Conservation (phyloP, 2,329 filamentous ascomycete species). For the Fusarium devonianum region DNA sequence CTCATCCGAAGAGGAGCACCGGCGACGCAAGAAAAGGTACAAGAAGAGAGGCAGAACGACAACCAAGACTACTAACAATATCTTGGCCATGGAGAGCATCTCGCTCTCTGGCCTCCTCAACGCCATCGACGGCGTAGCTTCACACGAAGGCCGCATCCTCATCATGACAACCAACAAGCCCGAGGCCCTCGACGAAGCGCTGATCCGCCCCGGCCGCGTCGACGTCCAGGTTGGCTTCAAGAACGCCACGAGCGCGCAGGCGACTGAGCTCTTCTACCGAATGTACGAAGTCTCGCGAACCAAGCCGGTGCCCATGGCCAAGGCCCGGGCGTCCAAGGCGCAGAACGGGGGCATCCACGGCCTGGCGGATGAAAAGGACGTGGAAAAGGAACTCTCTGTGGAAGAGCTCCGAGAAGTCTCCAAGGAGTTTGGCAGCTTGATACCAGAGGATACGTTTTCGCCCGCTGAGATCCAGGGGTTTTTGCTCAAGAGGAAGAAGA, state of each 20-base stretch:
- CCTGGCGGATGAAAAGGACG: slow-evolving; percentile 4
- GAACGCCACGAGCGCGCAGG: slow-evolving; percentile 64
- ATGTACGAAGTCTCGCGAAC: slow-evolving; percentile 61
- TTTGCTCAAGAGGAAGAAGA: slow-evolving; percentile 67
- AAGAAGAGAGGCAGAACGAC: slow-evolving; percentile 19
- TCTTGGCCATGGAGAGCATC: slow-evolving; percentile 55
- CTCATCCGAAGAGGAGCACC: slow-evolving; percentile 36
- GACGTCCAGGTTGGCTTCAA: slow-evolving; percentile 73
- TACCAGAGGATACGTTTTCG: slow-evolving; percentile 61
- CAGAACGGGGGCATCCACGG: slow-evolving; percentile 18
- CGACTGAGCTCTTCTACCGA: slow-evolving; percentile 64
- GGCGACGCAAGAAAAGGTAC: slow-evolving; percentile 32
- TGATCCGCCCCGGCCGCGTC: slow-evolving; percentile 76
- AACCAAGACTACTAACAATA: slow-evolving; percentile 36
- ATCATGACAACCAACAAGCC: slow-evolving; percentile 85
- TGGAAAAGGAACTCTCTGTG: slow-evolving; percentile 40
- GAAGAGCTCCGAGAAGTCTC: slow-evolving; percentile 56
- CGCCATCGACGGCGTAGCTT: slow-evolving; percentile 82
- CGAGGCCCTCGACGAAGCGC: slow-evolving; percentile 74
- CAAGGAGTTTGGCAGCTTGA: slow-evolving; percentile 56
- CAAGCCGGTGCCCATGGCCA: slow-evolving; percentile 18
- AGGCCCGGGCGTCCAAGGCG: not conserved
- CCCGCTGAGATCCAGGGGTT: slow-evolving; percentile 73
- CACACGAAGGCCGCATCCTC: slow-evolving; percentile 78
- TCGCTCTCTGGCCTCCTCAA: slow-evolving; percentile 82